Evolutionary conservation across 2,329 filamentous ascomycete genomes (phyloP), one percentile per base, ranked within the genome.

Genomic region (Aspergillus unguis): DNA sequence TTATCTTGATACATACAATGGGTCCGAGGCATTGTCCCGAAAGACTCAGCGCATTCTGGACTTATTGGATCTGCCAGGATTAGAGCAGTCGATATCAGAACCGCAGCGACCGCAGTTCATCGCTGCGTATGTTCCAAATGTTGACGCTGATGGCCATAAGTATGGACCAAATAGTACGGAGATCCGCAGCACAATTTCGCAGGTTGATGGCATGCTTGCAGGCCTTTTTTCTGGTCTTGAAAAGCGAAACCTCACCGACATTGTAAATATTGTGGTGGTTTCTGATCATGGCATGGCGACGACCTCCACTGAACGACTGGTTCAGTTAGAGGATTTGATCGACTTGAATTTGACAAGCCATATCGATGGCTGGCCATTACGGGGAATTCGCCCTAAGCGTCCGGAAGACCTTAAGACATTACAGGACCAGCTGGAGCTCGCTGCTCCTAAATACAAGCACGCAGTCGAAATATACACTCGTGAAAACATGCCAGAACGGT

Each of bases 271-370:
- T 6, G 85, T 99, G 32, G 81, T 99, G n/a, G 92, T 99, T 2
- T 96, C 91, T 0, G 94, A 99, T 68, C 94, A 99, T 68, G 94
- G 94, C 46, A 99, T 99, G 94, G 94, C 94, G 1, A 95, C 91
- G 0, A 97, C 94, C 0, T 88, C 92, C 54, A 83, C 82, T 0
- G 79, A 85, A 17, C 83, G 94, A 8, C 77, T 97, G 42, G 81
- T 97, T 27, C 94, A 97, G 71, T 78, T 97, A 2, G 94, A 99
- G 58, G 90, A 96, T 65, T 74, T 97, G 3, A 79, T 97, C 43
- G 90, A 96, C 67, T 79, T 87, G 5, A 76, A 75, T 44, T 81
- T 90, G 61, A 85, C 97, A 41, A 86, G 87, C 53, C 90, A 94
- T 67, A 87, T 85, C 27, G 94, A 99, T 61, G 94, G 94, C 50